Conservation (phyloP, 352 stramenopile genomes). For the Aphanomyces euteiches region DNA sequence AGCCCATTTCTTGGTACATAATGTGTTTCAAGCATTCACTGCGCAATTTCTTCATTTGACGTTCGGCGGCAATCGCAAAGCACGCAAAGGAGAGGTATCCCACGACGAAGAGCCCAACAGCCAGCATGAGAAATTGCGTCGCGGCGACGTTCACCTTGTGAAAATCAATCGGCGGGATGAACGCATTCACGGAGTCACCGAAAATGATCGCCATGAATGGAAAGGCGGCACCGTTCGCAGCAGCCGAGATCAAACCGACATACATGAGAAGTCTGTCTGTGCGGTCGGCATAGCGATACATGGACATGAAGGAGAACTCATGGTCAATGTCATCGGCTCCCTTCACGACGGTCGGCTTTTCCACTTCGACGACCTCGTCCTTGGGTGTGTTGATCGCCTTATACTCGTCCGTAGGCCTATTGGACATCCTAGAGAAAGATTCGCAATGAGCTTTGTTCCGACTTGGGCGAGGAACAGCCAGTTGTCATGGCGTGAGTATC, state of each 20-base stretch:
- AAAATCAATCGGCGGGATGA: slow-evolving; percentile 37
- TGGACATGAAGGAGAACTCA: background rate
- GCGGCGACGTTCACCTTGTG: slow-evolving; percentile 36
- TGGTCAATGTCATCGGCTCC: no score
- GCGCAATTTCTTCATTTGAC: slow-evolving; percentile 48
- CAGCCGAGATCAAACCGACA: slow-evolving; percentile 34
- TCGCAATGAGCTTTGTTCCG: no score
- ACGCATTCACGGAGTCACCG: slow-evolving; percentile 39
- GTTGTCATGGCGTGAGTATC: no score
- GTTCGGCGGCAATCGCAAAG: slow-evolving; percentile 41
- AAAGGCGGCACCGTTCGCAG: slow-evolving; percentile 37
- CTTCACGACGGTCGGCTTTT: no score
- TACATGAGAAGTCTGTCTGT: slow-evolving; percentile 32
- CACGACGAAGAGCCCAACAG: slow-evolving; percentile 40
- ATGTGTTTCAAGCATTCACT: slow-evolving; percentile 38
- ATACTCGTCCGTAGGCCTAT: no score
- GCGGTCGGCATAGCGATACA: background rate
- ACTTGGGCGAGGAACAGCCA: no score
- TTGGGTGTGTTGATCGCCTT: no score
- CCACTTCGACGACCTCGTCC: no score
- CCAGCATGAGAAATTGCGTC: slow-evolving; percentile 36
- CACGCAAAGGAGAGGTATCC: slow-evolving; percentile 38
- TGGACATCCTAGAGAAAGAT: no score
- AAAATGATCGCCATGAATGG: slow-evolving; percentile 45
- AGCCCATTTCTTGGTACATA: slow-evolving; percentile 45